A percentile compares a stretch with the other conserved stretches of the same genome.
Conservation (phyloP, 139 green algal genomes). For the Eudorina sp. region DNA sequence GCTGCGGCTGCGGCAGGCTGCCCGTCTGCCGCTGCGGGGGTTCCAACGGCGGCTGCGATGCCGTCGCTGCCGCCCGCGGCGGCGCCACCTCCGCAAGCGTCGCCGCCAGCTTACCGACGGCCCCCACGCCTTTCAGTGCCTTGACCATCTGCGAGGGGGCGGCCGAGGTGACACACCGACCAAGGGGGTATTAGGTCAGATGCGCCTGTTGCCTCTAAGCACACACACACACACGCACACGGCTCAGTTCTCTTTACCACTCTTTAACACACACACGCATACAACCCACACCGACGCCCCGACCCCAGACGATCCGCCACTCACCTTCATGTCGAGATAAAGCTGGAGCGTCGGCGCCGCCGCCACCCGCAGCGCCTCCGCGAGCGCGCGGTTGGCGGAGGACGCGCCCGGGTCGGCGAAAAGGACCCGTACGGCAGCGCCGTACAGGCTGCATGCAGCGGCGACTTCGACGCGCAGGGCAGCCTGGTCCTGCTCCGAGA, state of each 20-base stretch:
- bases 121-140: constrained; percentile 34
- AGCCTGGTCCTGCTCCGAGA: constrained; percentile 8
- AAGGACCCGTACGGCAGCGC: constrained; percentile 25
- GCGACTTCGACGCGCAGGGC: constrained; percentile 6
- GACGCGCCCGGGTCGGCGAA: constrained; percentile 51
- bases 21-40: background rate
- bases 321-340: constrained; percentile 72
- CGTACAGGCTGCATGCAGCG: background rate
- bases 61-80: constrained; percentile 18
- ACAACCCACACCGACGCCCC: too few species aligned
- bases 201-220: too few species aligned
- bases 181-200: too few species aligned
- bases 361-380: constrained; percentile 64
- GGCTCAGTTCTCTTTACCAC: too few species aligned
- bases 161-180: background rate
- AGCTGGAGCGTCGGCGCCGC: constrained; percentile 57
- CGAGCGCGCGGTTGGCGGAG: constrained; percentile 63
- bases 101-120: background rate
- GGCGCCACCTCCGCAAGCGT: constrained; percentile 8
- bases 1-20: too few species aligned
- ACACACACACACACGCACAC: too few species aligned
- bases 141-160: constrained; percentile 32
- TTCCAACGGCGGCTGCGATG: too few species aligned
- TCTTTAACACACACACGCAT: too few species aligned
- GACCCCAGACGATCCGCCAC: too few species aligned